Evolutionary conservation across 2,329 filamentous ascomycete species (phyloP), one percentile per base, ranked within the genome.

Genomic region (Colletotrichum ledebouriae): DNA sequence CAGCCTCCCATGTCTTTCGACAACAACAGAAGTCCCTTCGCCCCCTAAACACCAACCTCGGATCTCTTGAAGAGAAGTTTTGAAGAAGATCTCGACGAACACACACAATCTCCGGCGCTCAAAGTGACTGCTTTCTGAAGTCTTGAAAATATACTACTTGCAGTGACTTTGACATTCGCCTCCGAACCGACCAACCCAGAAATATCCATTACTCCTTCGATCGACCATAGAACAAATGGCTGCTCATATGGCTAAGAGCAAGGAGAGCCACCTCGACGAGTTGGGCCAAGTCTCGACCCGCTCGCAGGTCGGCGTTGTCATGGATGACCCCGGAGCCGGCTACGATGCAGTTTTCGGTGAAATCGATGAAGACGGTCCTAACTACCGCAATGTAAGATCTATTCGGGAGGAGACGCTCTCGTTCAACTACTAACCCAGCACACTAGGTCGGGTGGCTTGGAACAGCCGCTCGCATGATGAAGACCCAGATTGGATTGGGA

Each of bases 391-490:
- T 63, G 75, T 77, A 71, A 39, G 74, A 61, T 15, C 6, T 13
- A n/a, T 13, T 20, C 17, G 7, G 17, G 49, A 56, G 13, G 34
- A 13, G 13, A 33, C 13, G 13, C 58, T n/a, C 34, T 41, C 46
- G 34, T 29, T 20, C 46, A 42, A 3, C 33, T 29, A 60, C 61
- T 69, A 41, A 69, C 47, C 25, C 15, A 17, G 29, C 41, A 53
- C 13, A 15, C 17, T 29, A 78, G 80, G 78, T 82, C 53, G 80
- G 81, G 58, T 84, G 80, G 81, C 61, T 81, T 1, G 82, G 80
- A 22, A 82, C 82, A 12, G 72, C 76, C 1, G 79, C 77, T 17
- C 74, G 83, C 33, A 84, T 83, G 81, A 78, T 82, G 73, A 83
- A 84, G 72, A 81, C 78, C 3, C 80, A 82, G 64, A 78, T 83